Conservation (phyloP, 768 basidiomycete species). For the Gautieria morchelliformis region DNA sequence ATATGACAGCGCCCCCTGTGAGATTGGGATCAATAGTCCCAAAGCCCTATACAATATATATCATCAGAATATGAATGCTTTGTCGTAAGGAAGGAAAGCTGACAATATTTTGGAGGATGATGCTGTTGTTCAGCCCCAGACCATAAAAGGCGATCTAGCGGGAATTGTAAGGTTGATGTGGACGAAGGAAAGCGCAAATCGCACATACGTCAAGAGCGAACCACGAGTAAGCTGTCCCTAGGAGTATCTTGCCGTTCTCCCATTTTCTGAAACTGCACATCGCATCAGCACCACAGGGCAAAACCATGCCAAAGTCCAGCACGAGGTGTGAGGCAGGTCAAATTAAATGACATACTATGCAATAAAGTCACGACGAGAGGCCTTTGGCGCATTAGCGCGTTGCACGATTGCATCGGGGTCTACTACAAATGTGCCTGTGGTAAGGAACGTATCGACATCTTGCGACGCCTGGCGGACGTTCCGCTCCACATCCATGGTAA, state of each 20-base stretch:
- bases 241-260: slow-evolving; percentile 70
- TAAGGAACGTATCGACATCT: slow-evolving; percentile 65
- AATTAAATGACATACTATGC: slow-evolving; percentile 22
- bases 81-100: neutral
- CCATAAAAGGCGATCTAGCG: slow-evolving; percentile 78
- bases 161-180: neutral
- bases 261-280: slow-evolving; percentile 46
- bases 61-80: too few relatives aligned
- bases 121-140: slow-evolving; percentile 72
- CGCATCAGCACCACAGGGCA: too few relatives aligned
- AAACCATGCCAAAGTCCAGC: too few relatives aligned
- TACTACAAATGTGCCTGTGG: slow-evolving; percentile 33
- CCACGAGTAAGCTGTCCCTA: slow-evolving; percentile 79
- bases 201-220: slow-evolving; percentile 70
- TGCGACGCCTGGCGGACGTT: slow-evolving; percentile 66
- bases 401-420: slow-evolving; percentile 52
- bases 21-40: neutral
- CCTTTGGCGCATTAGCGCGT: slow-evolving; percentile 60
- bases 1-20: slow-evolving; percentile 32
- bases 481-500: slow-evolving; percentile 86
- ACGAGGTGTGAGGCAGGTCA: neutral
- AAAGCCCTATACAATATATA: too few relatives aligned
- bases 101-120: slow-evolving; percentile 59
- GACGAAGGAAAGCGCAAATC: neutral
- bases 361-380: slow-evolving; percentile 57